Conservation (phyloP, 805 yeast genomes). For the Wickerhamomyces mucosus region DNA sequence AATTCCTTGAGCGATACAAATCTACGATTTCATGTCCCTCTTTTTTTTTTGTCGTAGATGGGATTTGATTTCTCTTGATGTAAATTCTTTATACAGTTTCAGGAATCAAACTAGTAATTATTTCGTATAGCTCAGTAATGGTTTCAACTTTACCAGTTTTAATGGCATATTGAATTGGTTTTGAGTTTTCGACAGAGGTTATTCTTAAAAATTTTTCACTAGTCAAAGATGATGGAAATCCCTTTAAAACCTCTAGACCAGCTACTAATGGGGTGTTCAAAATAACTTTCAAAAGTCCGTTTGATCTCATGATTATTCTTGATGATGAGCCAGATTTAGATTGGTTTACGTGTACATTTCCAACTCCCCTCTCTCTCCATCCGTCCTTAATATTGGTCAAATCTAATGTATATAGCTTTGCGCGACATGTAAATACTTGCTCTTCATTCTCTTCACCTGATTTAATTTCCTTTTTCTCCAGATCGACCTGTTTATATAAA, state of each 20-base stretch:
- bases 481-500: conserved; percentile 47
- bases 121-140: conserved; percentile 48
- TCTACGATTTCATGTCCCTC: conserved; percentile 1
- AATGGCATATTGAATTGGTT: conserved; percentile 77
- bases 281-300: conserved; percentile 74
- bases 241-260: conserved; percentile 58
- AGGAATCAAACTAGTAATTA: conserved; percentile 27
- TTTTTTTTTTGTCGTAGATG: conserved; percentile 1
- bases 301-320: conserved; percentile 85
- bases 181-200: conserved; percentile 51
- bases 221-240: conserved; percentile 77
- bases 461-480: conserved; percentile 47
- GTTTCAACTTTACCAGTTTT: conserved; percentile 56
- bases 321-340: conserved; percentile 27
- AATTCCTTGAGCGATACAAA: conserved; percentile 2
- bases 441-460: conserved; percentile 91
- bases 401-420: conserved; percentile 71
- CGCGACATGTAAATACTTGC: conserved; percentile 56
- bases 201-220: conserved; percentile 79
- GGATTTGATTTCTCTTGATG: conserved; percentile 1
- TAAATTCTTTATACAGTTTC: too few relatives aligned
- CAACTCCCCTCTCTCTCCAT: conserved; percentile 95
- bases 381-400: conserved; percentile 58
- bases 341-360: conserved; percentile 71
- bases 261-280: conserved; percentile 61